Base-by-base conservation (phyloP, 345 rosid genomes). In the Citrus medica region DNA sequence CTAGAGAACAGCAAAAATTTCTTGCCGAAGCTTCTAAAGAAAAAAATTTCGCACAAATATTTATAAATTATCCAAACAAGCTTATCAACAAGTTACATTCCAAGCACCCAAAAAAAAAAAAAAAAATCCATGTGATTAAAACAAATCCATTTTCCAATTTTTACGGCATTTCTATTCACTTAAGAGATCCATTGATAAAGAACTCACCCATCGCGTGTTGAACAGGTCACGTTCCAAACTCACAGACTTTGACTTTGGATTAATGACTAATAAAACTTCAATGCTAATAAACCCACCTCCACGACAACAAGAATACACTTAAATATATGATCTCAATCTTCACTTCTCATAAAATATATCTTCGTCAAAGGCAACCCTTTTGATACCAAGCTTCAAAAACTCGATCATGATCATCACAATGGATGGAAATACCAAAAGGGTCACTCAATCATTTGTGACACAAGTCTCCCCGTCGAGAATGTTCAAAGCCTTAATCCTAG, bases 401-500 rank as follows among this genome's bases (percentile, higher is more conserved):
- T 40, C 4, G 48, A 73, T 35, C 81, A 37, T 83, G 88, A 53
- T 17, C 58, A 17, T 17, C 58, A 5, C 58, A 53, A 5, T 17
- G 22, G 58, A 16, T 17, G 84, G 69, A 13, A 69, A 80, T 3
- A 75, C 75, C 28, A 80, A n/a, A 48, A 32, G 55, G 60, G 46
- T 83, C 67, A 76, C 65, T 69, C 86, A 84, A 55, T 71, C 82
- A 38, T 84, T 80, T 69, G 55, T 69, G 61, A 59, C 81, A 12
- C 82, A 82, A 48, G 84, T 82, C 75, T 65, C 79, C 35, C 86
- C 89, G 1, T 74, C 74, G 0, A 78, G 86, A 74, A 86, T 86
- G 86, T 86, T 86, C 84, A 78, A 73, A 38, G 86, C 86, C 79
- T 67, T 86, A 74, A 84, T 86, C 79, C 85, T 86, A 7, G 89